phyloP scores from a whole-genome alignment of 2,329 filamentous ascomycete species.

The Penicillium polonicum region DNA sequence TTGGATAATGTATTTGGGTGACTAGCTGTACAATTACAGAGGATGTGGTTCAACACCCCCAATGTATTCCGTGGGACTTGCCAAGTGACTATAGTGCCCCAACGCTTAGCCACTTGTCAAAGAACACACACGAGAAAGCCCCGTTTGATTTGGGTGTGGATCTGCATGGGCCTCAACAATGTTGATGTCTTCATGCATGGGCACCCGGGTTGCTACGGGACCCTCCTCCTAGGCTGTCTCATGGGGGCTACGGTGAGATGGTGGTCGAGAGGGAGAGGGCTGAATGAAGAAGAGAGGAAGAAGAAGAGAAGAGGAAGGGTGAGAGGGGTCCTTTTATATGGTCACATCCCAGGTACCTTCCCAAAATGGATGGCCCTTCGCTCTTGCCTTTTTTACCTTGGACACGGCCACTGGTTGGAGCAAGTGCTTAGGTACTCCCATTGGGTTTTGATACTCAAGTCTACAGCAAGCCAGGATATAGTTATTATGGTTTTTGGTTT shows the following conservation, averaged over 20 bases:
- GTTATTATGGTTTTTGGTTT: too few relatives aligned
- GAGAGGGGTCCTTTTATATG: neutral
- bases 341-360: neutral
- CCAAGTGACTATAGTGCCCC: neutral
- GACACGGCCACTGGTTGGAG: neutral
- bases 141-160: neutral
- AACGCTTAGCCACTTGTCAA: neutral
- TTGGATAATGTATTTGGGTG: neutral
- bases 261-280: neutral
- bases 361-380: neutral
- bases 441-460: too few relatives aligned
- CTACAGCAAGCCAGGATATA: too few relatives aligned
- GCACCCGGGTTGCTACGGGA: neutral
- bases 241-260: neutral
- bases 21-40: neutral
- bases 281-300: too few relatives aligned
- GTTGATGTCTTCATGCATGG: neutral
- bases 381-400: neutral
- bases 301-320: neutral
- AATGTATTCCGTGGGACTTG: neutral
- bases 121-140: neutral
- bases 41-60: neutral
- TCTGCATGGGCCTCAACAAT: neutral
- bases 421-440: neutral
- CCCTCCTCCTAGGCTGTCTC: neutral